These are phyloP conservation scores for Coprinellus micaceus DNA, from an alignment of 768 basidiomycete genomes.

Conservation along the genomic window DNA sequence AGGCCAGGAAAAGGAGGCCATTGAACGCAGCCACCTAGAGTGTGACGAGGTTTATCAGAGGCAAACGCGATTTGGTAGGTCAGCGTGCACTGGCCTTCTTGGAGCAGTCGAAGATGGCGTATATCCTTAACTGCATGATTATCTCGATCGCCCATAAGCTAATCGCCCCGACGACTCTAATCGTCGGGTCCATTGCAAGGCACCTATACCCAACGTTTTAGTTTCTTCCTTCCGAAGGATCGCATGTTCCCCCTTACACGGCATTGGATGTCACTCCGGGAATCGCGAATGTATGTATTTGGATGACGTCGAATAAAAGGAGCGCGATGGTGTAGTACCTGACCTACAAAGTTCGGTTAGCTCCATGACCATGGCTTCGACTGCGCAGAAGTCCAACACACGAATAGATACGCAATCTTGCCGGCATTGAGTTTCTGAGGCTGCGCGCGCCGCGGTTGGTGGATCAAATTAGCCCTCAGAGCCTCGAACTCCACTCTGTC, in stretches of 20 bases:
- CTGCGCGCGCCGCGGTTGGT: not conserved
- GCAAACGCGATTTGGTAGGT: not conserved
- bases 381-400: not conserved
- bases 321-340: slow-evolving; percentile 46
- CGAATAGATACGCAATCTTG: not conserved
- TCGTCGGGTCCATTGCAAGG: slow-evolving; percentile 40
- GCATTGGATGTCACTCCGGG: slow-evolving; percentile 9
- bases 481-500: not conserved
- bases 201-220: slow-evolving; percentile 28
- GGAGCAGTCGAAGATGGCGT: slow-evolving; percentile 39
- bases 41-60: not conserved
- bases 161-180: slow-evolving; percentile 39
- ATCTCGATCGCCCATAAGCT: slow-evolving; percentile 48
- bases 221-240: not conserved
- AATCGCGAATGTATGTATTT: slow-evolving; percentile 40
- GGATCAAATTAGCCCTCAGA: not conserved
- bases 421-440: not conserved
- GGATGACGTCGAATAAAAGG: slow-evolving; percentile 40
- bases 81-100: slow-evolving; percentile 24
- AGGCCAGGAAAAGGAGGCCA: slow-evolving; percentile 34
- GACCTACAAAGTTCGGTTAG: slow-evolving; percentile 25
- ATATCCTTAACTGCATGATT: slow-evolving; percentile 47
- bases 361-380: not conserved
- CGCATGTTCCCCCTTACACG: not conserved
- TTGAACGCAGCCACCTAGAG: slow-evolving; percentile 37